Evolutionary conservation across 257 asterid species (phyloP), one percentile per base, ranked within the genome.

Genomic region (Datura wrightii): DNA sequence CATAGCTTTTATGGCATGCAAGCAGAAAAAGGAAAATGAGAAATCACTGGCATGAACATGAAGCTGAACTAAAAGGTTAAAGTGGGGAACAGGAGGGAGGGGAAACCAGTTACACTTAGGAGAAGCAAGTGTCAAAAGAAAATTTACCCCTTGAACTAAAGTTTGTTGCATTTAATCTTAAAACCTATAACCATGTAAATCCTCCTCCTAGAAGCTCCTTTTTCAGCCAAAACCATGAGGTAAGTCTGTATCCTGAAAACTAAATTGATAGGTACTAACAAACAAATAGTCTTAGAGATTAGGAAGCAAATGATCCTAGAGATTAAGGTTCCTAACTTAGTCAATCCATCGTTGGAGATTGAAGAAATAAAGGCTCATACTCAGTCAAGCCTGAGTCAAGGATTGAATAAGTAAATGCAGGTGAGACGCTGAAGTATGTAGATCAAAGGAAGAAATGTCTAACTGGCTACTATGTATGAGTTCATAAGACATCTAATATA

Each of bases 401-500:
- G 24, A 66, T 66, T 66, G 76, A 65, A 66, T 15, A 66, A 66
- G 7, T 36, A 37, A 36, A 36, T 37, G 76, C 48, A 36, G 76
- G 50, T 66, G 24, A 37, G 5, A 37, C 10, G 50, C 18, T 66
- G 76, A 66, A 66, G 76, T 37, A 37, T 15, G 50, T 50, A 66
- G 50, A 66, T 14, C 48, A 14, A 65, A 36, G 46, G 11, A 65
- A 65, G 74, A 65, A 65, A 65, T 4, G 19, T 65, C 48, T 65
- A 36, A 36, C 74, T 65, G n/a, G 46, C 74, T 36, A 65, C 34
- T 65, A 62, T 62, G 41, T 62, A 24, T 62, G 70, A 62, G 70
- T 10, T 62, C 14, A 24, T 62, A 24, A 34, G 69, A 60, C 67
- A 18, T 59, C 11, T 59, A 16, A 55, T 55, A 53, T 11, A 5